Percentiles rank a stretch among this genome's conserved stretches.
Evolutionary conservation across 371 early-diverging fungal genomes (phyloP).

Genomic region (Blyttiomyces sp.): DNA sequence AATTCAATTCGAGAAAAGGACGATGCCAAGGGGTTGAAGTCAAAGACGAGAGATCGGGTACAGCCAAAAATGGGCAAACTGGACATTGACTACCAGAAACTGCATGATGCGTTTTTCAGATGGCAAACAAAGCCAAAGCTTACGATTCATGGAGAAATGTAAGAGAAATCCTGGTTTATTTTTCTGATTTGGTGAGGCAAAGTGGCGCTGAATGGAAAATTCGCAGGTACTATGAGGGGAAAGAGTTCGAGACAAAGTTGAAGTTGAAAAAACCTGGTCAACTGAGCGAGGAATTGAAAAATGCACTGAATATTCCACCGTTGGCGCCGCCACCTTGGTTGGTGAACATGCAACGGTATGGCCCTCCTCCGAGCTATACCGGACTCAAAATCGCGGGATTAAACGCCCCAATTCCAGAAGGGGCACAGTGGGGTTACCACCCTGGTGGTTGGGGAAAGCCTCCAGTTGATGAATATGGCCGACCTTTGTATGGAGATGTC

Average conservation of each 20-base stretch:
- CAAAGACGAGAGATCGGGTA: slow-evolving; percentile 84
- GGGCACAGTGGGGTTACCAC: slow-evolving; percentile 98
- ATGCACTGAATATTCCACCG: slow-evolving; percentile 83
- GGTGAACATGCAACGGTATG: slow-evolving; percentile 97
- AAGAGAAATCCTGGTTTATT: slow-evolving; percentile 33
- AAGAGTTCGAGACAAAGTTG: slow-evolving; percentile 88
- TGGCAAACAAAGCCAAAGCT: slow-evolving; percentile 86
- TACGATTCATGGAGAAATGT: slow-evolving; percentile 85
- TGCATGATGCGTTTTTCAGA: slow-evolving; percentile 96
- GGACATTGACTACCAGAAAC: slow-evolving; percentile 92
- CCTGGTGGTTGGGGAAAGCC: slow-evolving; percentile 98
- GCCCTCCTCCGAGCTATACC: slow-evolving; percentile 96
- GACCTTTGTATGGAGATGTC: slow-evolving; percentile 95
- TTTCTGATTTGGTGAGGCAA: neutral
- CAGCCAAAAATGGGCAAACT: slow-evolving; percentile 96
- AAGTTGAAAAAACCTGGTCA: slow-evolving; percentile 89
- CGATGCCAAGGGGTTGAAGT: slow-evolving; percentile 70
- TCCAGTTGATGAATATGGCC: slow-evolving; percentile 92
- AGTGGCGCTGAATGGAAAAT: neutral
- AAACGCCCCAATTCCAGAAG: slow-evolving; percentile 95
- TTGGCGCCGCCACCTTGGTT: slow-evolving; percentile 98
- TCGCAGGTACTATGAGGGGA: slow-evolving; percentile 90
- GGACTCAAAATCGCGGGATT: slow-evolving; percentile 91
- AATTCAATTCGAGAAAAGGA: slow-evolving; percentile 85
- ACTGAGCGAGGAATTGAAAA: slow-evolving; percentile 80